Base-by-base conservation (phyloP, 2,329 filamentous ascomycete genomes). In the Annulohypoxylon truncatum region DNA sequence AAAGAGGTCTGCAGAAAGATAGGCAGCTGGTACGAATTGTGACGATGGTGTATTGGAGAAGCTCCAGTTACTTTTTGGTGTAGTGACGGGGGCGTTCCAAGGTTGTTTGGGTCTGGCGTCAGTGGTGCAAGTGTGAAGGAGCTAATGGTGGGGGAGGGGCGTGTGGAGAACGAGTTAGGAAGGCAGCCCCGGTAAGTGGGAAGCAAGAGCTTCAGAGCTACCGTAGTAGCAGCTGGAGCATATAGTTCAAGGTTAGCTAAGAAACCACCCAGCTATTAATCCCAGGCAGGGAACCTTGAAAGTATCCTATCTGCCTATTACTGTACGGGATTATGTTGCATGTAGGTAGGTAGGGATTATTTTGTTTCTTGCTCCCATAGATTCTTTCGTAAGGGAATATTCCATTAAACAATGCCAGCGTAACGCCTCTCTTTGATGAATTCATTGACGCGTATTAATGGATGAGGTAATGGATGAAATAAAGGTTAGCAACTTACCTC, bases 71-170 rank as follows among this genome's bases (percentile, higher is more conserved):
- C 61, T 65, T 63, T 66, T 69, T 64, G 58, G 65, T 59, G 56
- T 69, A 61, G 57, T 67, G 60, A 64, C 50, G 57, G 66, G 57
- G 61, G 59, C 29, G 28, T 42, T 42, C 38, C 38, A 42, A 42
- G 38, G 38, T 60, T 60, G 29, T 65, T 53, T 64, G 61, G 67
- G 61, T 63, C 67, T 64, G 67, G 64, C 64, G 67, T 67, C 67
- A 64, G 67, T 64, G 64, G 63, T 68, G 61, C 54, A 59, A 61
- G 60, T 60, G 57, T 51, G 61, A 65, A 52, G 57, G 61, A 72
- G 71, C 72, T 73, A 72, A 67, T 73, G 68, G 72, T 73, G 72
- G 72, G 72, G 72, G 71, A 73, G 71, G 72, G 72, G 71, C 67
- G 64, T 56, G 63, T 67, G 57, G 59, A 69, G 64, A 68, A 69